Evolutionary conservation across 176 grass and related monocot genomes (phyloP), one percentile per base, ranked within the genome.

Genomic region (Hordeum marinum): DNA sequence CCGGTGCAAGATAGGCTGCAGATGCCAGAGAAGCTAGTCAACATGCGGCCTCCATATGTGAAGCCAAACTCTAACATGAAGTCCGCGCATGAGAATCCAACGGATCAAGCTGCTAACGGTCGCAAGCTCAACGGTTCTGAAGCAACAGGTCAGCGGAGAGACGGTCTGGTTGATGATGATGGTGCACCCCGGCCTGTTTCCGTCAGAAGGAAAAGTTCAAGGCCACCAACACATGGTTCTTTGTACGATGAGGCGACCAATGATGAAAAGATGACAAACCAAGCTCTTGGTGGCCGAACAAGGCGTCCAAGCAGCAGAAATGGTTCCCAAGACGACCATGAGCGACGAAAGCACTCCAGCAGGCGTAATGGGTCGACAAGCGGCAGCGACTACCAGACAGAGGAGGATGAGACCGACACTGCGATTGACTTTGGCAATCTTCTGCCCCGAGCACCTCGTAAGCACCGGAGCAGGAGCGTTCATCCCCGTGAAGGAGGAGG

Each of bases 21-120:
- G 57, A 41, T 87, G 46, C 52, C 41, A 85, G 90, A 83, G 82
- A 84, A 50, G 77, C 27, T 43, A 35, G 26, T 77, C 20, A 92
- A 94, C 58, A 87, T 88, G 90, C 85, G 37, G 10, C 91, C 90
- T 26, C 94, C 97, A 66, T 99, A 99, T 91, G 88, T 99, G 31
- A 94, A 92, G 79, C 50, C 86, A 75, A 86, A 61, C 58, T 79
- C 80, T 1, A 25, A 54, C 27, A 36, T 26, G 23, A 61, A 27
- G 58, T 15, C 48, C n/a, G 65, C 24, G 1, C 48, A 86, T 9
- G 82, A 48, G 36, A 80, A 80, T 40, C 29, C 73, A 60, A 68
- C 25, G 52, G 20, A 66, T 66, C 52, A 83, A 85, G 34, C 57
- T 27, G 63, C 39, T 72, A 27, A 80, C 83, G 46, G 46, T 26